Evolutionary conservation across 2,329 filamentous ascomycete genomes (phyloP), one percentile per base, ranked within the genome.

Genomic region (Neocatenulostroma microsporum): DNA sequence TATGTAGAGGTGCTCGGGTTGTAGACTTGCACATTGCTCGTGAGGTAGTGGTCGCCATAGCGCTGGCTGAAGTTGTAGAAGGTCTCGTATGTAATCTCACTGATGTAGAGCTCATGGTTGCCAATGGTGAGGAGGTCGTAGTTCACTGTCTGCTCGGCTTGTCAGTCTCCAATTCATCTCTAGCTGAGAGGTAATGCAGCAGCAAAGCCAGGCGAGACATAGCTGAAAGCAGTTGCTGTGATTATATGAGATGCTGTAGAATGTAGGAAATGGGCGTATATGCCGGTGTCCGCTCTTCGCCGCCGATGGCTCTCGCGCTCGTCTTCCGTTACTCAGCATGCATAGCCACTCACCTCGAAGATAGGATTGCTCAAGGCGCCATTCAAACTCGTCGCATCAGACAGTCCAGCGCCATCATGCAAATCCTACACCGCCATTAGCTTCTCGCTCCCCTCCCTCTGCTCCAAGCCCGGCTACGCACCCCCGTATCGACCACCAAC

Each of bases 71-170:
- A 78, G 34, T 74, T 67, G 42, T 63, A 63, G 51, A 78, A 75
- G 8, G 74, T 73, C 49, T 80, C 70, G 42, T 79, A 78, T 1
- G 78, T 71, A 34, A 80, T 69, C 20, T 75, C 69, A 8, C 71
- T 69, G 8, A 77, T 66, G 50, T 81, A 80, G 5, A 82, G 68
- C 58, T 82, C 78, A 47, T 82, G 78, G 51, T 82, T 80, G 3
- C 74, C 71, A 39, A 73, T 71, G 2, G 69, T 68, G 26, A 75
- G 56, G 17, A 75, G 45, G 47, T 74, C 71, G 45, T 74, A 74
- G 39, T 73, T 66, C 20, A 73, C 45, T 12, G 68, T 66, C 48
- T 47, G 14, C 21, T n/a, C n/a, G n/a, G n/a, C n/a, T n/a, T n/a
- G n/a, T n/a, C n/a, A n/a, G n/a, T n/a, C n/a, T n/a, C n/a, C n/a